Percentiles rank a stretch among this genome's conserved stretches.
These are phyloP conservation scores for Macrocystidia cucumis DNA, from an alignment of 1,284 basidiomycete genomes.

Conservation along the genomic window DNA sequence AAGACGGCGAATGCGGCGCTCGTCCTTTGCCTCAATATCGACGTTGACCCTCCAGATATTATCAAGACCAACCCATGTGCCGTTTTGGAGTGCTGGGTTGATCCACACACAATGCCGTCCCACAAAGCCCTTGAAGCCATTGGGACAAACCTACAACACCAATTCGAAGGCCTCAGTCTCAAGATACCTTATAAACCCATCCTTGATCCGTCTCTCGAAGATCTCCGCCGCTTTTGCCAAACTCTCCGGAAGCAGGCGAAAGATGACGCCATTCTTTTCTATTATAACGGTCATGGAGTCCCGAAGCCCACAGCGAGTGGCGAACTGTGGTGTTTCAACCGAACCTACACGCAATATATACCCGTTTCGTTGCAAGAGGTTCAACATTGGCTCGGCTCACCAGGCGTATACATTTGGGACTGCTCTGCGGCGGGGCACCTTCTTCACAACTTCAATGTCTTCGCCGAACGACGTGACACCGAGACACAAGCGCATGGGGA, in stretches of 20 bases:
- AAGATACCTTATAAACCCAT: conserved; percentile 90
- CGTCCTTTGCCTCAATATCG: conserved; percentile 96
- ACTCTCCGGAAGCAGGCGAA: conserved; percentile 84
- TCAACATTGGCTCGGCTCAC: conserved; percentile 88
- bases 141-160: conserved; percentile 88
- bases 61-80: conserved; percentile 98
- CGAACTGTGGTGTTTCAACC: conserved; percentile 98
- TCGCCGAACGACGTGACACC: conserved; percentile 81
- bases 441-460: conserved; percentile 84
- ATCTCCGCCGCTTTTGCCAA: conserved; percentile 87
- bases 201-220: conserved; percentile 93
- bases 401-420: conserved; percentile 98
- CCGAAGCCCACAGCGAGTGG: conserved; percentile 95
- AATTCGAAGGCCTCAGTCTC: conserved; percentile 92
- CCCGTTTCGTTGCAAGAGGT: conserved; percentile 93
- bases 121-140: conserved; percentile 88
- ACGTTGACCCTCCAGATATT: conserved; percentile 95
- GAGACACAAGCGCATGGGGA: conserved; percentile 62
- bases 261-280: conserved; percentile 92
- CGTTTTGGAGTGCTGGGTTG: conserved; percentile 95
- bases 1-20: conserved; percentile 91
- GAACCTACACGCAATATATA: conserved; percentile 97
- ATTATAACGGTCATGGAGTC: conserved; percentile 98
- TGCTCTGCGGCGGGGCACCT: conserved; percentile 95
- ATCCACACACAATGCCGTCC: conserved; percentile 84